Conservation (phyloP, 2,329 filamentous ascomycete genomes). For the Colletotrichum higginsianum region DNA sequence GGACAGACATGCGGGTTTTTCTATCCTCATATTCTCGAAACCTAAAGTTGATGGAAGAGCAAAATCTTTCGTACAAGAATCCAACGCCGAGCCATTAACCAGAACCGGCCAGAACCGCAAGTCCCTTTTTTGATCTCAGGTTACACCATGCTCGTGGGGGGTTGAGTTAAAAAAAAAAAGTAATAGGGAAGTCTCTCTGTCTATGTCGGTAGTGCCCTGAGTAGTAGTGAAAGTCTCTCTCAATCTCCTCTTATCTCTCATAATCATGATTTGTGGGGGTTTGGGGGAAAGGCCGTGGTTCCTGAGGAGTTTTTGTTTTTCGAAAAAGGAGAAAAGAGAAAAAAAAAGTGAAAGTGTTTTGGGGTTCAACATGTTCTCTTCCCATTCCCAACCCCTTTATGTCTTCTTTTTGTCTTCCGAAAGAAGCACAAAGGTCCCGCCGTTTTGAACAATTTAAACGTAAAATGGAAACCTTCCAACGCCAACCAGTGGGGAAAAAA, state of each 20-base stretch:
- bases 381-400: conserved; percentile 21
- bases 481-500: conserved; percentile 23
- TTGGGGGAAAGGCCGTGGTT: conserved; percentile 38
- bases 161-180: conserved; percentile 3
- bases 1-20: neutral
- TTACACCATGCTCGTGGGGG: conserved; percentile 43
- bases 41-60: conserved; percentile 25
- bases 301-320: conserved; percentile 42
- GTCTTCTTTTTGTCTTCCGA: conserved; percentile 35
- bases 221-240: conserved; percentile 43
- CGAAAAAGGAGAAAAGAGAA: conserved; percentile 45
- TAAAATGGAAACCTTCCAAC: conserved; percentile 26
- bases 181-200: conserved; percentile 40
- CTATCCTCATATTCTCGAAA: conserved; percentile 31
- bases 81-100: conserved; percentile 36
- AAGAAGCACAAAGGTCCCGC: conserved; percentile 41
- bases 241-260: conserved; percentile 42
- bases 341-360: conserved; percentile 33
- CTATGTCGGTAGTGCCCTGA: conserved; percentile 42
- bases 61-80: conserved; percentile 42
- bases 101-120: conserved; percentile 30
- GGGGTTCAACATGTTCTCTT: conserved; percentile 34
- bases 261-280: conserved; percentile 34
- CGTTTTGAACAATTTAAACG: conserved; percentile 38
- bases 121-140: conserved; percentile 42